Evolutionary conservation across 345 rosid species (phyloP).

Genomic region (Reutealis trisperma): DNA sequence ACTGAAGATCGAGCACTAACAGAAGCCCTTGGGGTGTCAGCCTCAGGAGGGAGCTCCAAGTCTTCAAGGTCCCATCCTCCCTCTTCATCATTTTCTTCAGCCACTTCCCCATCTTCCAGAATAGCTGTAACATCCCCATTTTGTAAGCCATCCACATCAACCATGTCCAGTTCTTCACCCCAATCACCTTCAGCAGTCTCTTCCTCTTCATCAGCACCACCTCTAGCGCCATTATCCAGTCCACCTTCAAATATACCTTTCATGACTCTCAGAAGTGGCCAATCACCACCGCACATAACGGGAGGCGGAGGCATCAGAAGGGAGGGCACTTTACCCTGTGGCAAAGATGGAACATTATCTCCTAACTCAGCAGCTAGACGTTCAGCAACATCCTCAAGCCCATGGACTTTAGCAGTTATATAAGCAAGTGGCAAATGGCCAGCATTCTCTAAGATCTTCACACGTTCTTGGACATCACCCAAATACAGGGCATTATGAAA

Average conservation of each 20-base stretch:
- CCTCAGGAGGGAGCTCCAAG: conserved; percentile 86
- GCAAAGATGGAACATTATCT: conserved; percentile 65
- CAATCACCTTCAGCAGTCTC: conserved; percentile 77
- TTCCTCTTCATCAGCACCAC: conserved; percentile 64
- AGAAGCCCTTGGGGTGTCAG: conserved; percentile 70
- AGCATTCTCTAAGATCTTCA: conserved; percentile 83
- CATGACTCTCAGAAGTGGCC: conserved; percentile 95
- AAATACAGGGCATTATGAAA: conserved; percentile 90
- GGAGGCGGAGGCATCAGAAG: conserved; percentile 85
- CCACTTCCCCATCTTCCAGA: conserved; percentile 66
- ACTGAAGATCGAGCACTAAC: conserved; percentile 56
- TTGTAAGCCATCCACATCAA: conserved; percentile 61
- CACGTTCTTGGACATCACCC: conserved; percentile 87
- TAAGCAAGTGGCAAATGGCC: conserved; percentile 93
- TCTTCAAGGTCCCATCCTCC: conserved; percentile 97
- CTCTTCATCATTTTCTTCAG: conserved; percentile 66
- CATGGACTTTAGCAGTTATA: conserved; percentile 78
- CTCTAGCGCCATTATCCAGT: conserved; percentile 55
- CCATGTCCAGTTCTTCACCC: conserved; percentile 83
- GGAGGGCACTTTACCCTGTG: conserved; percentile 67
- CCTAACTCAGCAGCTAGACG: conserved; percentile 72
- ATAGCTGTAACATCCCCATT: conserved; percentile 59
- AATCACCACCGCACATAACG: conserved; percentile 77
- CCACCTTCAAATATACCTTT: conserved; percentile 96
- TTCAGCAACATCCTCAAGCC: conserved; percentile 71